Evolutionary conservation across 306 rosid species (phyloP), one percentile per base, ranked within the genome.

Genomic region (Ceratonia siliqua): DNA sequence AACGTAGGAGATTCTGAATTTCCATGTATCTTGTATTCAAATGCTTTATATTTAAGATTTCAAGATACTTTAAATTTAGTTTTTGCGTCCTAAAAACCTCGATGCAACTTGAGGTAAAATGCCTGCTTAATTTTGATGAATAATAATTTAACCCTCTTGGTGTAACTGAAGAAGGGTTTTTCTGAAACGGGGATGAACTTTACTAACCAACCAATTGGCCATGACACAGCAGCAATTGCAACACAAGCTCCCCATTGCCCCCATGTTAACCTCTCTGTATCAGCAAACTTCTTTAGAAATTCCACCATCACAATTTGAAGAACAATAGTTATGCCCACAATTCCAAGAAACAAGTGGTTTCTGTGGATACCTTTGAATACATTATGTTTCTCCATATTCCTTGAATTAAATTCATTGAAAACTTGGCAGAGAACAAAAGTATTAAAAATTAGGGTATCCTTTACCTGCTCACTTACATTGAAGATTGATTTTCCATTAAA

Each of bases 271-370:
- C 85, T 87, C 59, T 72, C 83, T 22, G 98, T 89, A 63, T 87
- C 85, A 17, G 98, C 98, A 82, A 93, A 90, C 77, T 90, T 93
- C 86, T 88, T 85, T 25, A 91, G 79, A 46, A 90, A 83, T 77
- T 93, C 98, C 66, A 93, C 98, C 96, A 93, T 89, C 39, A 89
- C 58, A 52, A 87, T 79, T 80, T 93, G 98, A 65, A 93, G 96
- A 74, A 90, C 81, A 75, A 90, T 25, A 14, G 98, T 89, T 5
- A 84, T 24, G 15, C 87, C 98, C 15, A 93, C 88, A 22, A 93
- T 93, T 65, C 95, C 93, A 42, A 93, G 78, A 81, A 93, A 93
- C 65, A 90, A 66, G 20, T 72, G 83, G 78, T 89, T 92, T 57
- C 14, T 76, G 68, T 70, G 90, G 64, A 90, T 77, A 5, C 95